A percentile compares a stretch with the other conserved stretches of the same genome.
phyloP scores from a whole-genome alignment of 2,329 filamentous ascomycete species.

The Aspergillus persii region DNA sequence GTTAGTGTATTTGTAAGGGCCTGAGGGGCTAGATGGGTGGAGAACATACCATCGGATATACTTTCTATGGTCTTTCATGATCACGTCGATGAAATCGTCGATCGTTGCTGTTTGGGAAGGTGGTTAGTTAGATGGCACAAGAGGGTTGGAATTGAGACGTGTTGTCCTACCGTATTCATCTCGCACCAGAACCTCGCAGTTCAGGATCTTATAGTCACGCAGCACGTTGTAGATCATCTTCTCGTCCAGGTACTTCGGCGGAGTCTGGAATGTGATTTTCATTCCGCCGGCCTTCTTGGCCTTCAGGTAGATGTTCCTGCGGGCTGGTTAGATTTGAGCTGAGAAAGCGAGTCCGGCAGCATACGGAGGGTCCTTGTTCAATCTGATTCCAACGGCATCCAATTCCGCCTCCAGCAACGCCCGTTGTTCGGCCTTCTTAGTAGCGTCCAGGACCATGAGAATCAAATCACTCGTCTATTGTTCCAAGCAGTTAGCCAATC shows the following conservation, averaged over 20 bases:
- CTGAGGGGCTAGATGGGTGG: too few relatives aligned
- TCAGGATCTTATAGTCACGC: conserved; percentile 97
- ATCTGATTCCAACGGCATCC: conserved; percentile 88
- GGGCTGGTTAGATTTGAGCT: background rate
- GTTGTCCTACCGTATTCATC: conserved; percentile 70
- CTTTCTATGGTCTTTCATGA: conserved; percentile 98
- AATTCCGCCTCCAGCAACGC: conserved; percentile 86
- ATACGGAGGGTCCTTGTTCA: conserved; percentile 88
- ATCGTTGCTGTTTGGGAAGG: conserved; percentile 65
- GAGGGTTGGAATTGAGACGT: background rate
- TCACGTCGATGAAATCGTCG: conserved; percentile 98
- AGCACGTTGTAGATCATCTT: conserved; percentile 98
- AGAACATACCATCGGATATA: conserved; percentile 71
- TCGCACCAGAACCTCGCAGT: conserved; percentile 91
- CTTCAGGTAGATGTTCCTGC: conserved; percentile 94
- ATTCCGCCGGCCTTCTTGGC: conserved; percentile 93
- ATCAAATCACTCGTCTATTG: conserved; percentile 83
- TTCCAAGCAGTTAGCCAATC: conserved; percentile 1
- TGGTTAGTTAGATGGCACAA: conserved; percentile 1
- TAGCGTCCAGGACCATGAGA: conserved; percentile 94
- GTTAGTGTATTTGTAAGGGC: background rate
- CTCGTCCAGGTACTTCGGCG: conserved; percentile 89
- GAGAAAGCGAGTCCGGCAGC: conserved; percentile 26
- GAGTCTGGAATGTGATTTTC: conserved; percentile 93
- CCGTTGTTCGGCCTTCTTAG: conserved; percentile 91